Evolutionary conservation across 2,329 filamentous ascomycete species (phyloP).

Genomic region (Aureobasidium subglaciale): DNA sequence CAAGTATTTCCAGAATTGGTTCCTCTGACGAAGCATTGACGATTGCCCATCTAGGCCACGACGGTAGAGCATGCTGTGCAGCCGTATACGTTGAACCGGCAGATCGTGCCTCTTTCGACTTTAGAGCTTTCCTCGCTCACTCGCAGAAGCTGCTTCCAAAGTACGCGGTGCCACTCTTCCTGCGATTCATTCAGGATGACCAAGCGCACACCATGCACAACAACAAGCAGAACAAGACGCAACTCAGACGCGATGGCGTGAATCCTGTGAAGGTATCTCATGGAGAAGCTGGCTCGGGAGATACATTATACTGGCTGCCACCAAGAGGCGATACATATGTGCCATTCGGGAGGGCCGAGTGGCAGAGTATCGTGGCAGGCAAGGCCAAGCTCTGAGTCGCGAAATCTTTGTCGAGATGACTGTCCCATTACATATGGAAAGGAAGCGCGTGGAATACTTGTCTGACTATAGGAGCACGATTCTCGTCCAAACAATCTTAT

Average conservation of each 20-base stretch:
- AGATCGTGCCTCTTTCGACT: slow-evolving; percentile 47
- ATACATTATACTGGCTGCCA: slow-evolving; percentile 47
- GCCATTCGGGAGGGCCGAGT: slow-evolving; percentile 53
- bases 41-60: slow-evolving; percentile 26
- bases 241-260: slow-evolving; percentile 59
- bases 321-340: slow-evolving; percentile 46
- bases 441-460: neutral
- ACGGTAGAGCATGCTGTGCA: slow-evolving; percentile 49
- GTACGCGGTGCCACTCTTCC: slow-evolving; percentile 70
- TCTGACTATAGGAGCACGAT: too few species aligned
- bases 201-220: slow-evolving; percentile 56
- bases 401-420: neutral
- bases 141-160: slow-evolving; percentile 55
- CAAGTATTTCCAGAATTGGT: neutral
- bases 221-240: slow-evolving; percentile 74
- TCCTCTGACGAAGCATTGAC: neutral
- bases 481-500: too few species aligned
- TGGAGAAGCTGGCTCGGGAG: slow-evolving; percentile 35
- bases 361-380: slow-evolving; percentile 44
- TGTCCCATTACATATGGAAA: neutral
- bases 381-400: slow-evolving; percentile 15
- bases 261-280: slow-evolving; percentile 46
- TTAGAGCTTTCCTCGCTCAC: slow-evolving; percentile 52
- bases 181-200: slow-evolving; percentile 51
- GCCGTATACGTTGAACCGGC: slow-evolving; percentile 51